Evolutionary conservation across 768 basidiomycete genomes (phyloP).

Genomic region (Phylloporus arenicola): DNA sequence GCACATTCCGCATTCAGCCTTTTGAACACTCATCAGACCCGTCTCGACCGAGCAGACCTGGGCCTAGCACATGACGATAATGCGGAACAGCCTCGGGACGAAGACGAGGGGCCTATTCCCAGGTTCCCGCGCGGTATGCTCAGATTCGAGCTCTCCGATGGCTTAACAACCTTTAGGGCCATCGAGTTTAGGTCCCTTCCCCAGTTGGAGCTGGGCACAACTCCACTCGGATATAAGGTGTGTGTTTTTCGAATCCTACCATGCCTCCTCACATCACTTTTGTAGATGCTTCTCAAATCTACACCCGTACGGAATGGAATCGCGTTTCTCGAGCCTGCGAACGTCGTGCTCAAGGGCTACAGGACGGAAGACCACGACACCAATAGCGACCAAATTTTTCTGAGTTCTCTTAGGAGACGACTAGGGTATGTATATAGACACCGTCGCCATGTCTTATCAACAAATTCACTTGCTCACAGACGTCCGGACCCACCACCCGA

Average conservation of each 20-base stretch:
- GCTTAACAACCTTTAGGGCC: conserved; percentile 59
- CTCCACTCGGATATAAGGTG: conserved; percentile 82
- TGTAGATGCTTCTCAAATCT: conserved; percentile 64
- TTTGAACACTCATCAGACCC: conserved; percentile 55
- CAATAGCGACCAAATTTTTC: conserved; percentile 54
- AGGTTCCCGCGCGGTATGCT: conserved; percentile 81
- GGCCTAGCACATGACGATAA: conserved; percentile 34
- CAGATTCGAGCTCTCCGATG: conserved; percentile 71
- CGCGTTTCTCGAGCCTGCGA: conserved; percentile 71
- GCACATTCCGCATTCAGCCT: conserved; percentile 79
- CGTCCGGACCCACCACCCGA: conserved; percentile 24
- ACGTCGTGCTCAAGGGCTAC: conserved; percentile 55
- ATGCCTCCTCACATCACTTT: neutral
- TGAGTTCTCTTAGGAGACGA: conserved; percentile 52
- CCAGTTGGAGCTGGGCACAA: conserved; percentile 64
- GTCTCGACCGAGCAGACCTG: conserved; percentile 53
- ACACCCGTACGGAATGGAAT: conserved; percentile 64
- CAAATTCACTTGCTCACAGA: conserved; percentile 8
- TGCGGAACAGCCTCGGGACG: conserved; percentile 32
- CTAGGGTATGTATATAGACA: conserved; percentile 51
- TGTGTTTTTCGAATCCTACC: neutral
- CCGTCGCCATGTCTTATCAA: neutral
- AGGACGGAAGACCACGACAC: conserved; percentile 60
- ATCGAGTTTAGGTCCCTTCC: conserved; percentile 70
- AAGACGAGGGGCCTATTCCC: conserved; percentile 72